Base-by-base conservation (phyloP, 768 basidiomycete genomes). In the Psilocybe sp. region DNA sequence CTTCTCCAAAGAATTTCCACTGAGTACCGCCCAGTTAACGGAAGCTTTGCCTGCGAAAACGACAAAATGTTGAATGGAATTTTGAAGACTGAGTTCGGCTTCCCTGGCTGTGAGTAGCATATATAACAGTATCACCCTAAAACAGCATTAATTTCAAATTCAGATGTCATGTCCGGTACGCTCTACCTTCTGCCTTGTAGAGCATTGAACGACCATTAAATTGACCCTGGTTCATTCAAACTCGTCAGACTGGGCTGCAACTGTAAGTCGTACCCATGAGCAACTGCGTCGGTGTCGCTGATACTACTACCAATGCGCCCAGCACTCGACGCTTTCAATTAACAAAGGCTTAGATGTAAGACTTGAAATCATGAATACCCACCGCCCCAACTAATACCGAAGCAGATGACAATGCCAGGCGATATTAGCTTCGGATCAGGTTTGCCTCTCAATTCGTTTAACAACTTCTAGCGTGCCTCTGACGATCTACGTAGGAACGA, bases 321-420 rank as follows among this genome's bases (percentile, higher is more conserved):
- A 70, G 69, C 77, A 80, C 52, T 80, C 78, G 3, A 79, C 77
- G 4, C 50, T 74, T 4, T 76, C 81, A 1, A 79, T 80, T 10
- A 83, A 83, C 52, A 65, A 71, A 31, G 85, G 85, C 14, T 72
- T 86, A 11, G 85, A 86, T 59, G 85, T 82, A 49, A 46, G 79
- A 58, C n/a, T 15, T 38, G 34, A 3, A 20, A 7, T n/a, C 38
- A 4, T 40, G 4, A 20, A 4, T 20, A 2, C 14, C 13, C 19
- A 20, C 16, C 16, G 12, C 12, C 23, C 23, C 49, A 4, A 18
- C 40, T 36, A 19, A 13, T 2, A n/a, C 13, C 23, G 28, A 33
- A 16, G 13, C 44, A 85, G 82, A 84, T 85, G 85, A 84, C 81
- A 0, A 87, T 87, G 84, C 84, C 85, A 42, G 85, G 72, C 19